Evolutionary conservation across 345 rosid genomes (phyloP).

Genomic region (Hevea brasiliensis): DNA sequence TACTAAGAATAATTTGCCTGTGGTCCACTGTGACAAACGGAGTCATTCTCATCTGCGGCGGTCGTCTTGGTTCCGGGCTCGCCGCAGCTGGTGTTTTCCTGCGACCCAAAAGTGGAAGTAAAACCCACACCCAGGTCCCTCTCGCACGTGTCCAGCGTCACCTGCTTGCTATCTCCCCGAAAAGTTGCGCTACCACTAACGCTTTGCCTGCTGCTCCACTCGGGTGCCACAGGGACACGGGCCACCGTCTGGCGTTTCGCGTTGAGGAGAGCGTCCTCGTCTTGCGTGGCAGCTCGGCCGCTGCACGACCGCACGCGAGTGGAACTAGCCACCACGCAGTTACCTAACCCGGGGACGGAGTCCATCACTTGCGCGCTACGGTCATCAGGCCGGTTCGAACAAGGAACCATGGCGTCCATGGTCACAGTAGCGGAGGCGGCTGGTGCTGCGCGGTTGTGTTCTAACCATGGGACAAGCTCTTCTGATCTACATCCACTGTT

Average conservation of each 20-base stretch:
- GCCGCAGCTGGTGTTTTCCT: conserved; percentile 50
- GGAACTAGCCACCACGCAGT: conserved; percentile 45
- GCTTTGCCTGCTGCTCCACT: conserved; percentile 60
- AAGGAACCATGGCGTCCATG: conserved; percentile 86
- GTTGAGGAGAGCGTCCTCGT: conserved; percentile 11
- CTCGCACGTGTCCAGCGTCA: conserved; percentile 58
- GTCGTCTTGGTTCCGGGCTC: conserved; percentile 33
- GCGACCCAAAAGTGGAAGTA: conserved; percentile 60
- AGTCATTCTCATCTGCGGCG: conserved; percentile 64
- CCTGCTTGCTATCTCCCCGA: conserved; percentile 43
- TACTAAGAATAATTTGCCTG: conserved; percentile 37
- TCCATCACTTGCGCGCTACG: conserved; percentile 21
- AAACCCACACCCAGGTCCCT: conserved; percentile 41
- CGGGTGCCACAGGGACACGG: conserved; percentile 42
- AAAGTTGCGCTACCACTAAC: conserved; percentile 60
- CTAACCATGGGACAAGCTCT: conserved; percentile 57
- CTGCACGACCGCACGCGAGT: conserved; percentile 65
- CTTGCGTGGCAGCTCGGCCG: conserved; percentile 13
- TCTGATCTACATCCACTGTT: conserved; percentile 13
- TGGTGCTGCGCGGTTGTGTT: conserved; percentile 27
- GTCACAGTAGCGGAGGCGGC: conserved; percentile 31
- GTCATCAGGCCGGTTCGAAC: conserved; percentile 36
- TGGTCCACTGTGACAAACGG: conserved; percentile 64
- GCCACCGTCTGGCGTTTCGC: conserved; percentile 40
- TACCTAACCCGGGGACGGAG: neutral